Percentiles rank a stretch among this genome's conserved stretches.
Evolutionary conservation across 2,329 filamentous ascomycete species (phyloP).

Genomic region (Monilinia vaccinii-corymbosi): DNA sequence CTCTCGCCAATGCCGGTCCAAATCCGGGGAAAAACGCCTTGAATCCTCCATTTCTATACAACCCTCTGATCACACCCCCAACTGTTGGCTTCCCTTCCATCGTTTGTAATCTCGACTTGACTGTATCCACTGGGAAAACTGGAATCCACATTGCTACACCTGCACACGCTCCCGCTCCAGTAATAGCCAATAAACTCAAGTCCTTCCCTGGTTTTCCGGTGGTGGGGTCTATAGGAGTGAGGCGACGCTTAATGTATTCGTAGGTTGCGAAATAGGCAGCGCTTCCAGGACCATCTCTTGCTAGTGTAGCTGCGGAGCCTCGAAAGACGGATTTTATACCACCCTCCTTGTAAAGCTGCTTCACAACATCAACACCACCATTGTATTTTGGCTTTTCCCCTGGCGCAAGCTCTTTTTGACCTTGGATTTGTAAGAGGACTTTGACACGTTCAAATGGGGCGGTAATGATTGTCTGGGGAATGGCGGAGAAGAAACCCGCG

Average conservation of each 20-base stretch:
- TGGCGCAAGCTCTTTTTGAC: constrained; percentile 73
- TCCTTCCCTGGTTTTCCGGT: constrained; percentile 66
- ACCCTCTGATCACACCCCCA: constrained; percentile 64
- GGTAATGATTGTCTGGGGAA: constrained; percentile 97
- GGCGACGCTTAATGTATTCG: constrained; percentile 81
- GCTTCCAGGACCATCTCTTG: constrained; percentile 83
- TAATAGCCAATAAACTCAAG: constrained; percentile 73
- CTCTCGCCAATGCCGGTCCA: constrained; percentile 82
- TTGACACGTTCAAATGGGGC: constrained; percentile 98
- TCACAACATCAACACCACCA: constrained; percentile 81
- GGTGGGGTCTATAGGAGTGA: constrained; percentile 73
- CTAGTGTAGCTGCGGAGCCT: constrained; percentile 81
- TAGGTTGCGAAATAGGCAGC: constrained; percentile 97
- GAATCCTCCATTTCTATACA: constrained; percentile 76
- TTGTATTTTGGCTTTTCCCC: constrained; percentile 90
- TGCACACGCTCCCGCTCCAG: constrained; percentile 78
- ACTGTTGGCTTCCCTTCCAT: constrained; percentile 79
- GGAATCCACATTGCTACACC: constrained; percentile 99
- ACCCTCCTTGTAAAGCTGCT: constrained; percentile 85
- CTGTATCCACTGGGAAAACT: constrained; percentile 93
- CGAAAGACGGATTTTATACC: constrained; percentile 89
- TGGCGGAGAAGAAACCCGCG: constrained; percentile 94
- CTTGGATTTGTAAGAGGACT: constrained; percentile 95
- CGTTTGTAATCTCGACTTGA: constrained; percentile 90
- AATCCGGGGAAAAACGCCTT: constrained; percentile 97